A percentile compares a stretch with the other conserved stretches of the same genome.
phyloP scores from a whole-genome alignment of 1,284 basidiomycete genomes.

The Agaricales sp. region DNA sequence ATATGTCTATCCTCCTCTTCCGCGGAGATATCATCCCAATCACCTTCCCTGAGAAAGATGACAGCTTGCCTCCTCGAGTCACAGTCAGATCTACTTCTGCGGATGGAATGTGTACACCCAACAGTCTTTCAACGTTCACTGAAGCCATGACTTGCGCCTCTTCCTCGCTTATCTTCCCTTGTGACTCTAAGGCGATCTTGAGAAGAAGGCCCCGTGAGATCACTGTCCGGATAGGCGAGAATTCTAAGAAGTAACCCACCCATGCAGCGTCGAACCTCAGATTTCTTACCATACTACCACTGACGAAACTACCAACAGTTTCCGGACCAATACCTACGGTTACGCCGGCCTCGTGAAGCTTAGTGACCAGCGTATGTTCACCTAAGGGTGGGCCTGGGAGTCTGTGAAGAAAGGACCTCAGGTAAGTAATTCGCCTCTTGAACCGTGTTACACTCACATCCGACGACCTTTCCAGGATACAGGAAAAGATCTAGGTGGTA shows the following conservation, averaged over 20 bases:
- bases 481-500: conserved; percentile 38
- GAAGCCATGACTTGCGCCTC: conserved; percentile 52
- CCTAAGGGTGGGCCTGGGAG: conserved; percentile 34
- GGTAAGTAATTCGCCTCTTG: too few relatives aligned
- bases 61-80: not conserved
- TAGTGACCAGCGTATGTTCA: conserved; percentile 31
- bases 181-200: conserved; percentile 41
- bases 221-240: not conserved
- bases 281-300: conserved; percentile 20
- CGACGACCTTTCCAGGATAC: conserved; percentile 37
- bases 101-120: conserved; percentile 29
- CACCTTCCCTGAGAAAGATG: not conserved
- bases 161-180: conserved; percentile 35
- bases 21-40: not conserved
- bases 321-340: conserved; percentile 49
- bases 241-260: conserved; percentile 26
- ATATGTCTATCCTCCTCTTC: not conserved
- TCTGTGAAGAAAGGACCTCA: too few relatives aligned
- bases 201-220: not conserved
- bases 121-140: conserved; percentile 48
- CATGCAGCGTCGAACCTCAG: conserved; percentile 61
- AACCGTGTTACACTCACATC: conserved; percentile 21
- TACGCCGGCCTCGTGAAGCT: conserved; percentile 38
- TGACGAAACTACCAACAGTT: conserved; percentile 58
- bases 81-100: not conserved